Evolutionary conservation across 257 asterid genomes (phyloP).

Genomic region (Galeopsis tetrahit): DNA sequence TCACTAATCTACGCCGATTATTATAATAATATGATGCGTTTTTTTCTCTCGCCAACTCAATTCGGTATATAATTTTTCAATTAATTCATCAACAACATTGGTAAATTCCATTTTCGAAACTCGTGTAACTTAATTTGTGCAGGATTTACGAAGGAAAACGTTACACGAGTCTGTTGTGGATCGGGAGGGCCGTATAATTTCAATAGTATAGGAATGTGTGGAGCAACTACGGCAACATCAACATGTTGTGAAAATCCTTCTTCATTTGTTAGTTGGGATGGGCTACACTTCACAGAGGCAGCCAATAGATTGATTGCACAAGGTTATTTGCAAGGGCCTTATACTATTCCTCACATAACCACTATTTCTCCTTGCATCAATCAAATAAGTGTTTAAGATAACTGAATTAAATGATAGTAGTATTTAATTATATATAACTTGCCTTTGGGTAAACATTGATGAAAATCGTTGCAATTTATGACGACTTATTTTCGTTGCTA

Average conservation of each 20-base stretch:
- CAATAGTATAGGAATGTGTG: conserved; percentile 33
- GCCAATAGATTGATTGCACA: conserved; percentile 38
- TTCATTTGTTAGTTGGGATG: conserved; percentile 49
- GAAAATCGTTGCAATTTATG: no score
- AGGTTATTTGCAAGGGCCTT: conserved; percentile 45
- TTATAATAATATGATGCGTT: conserved; percentile 45
- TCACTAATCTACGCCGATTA: no score
- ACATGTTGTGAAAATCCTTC: conserved; percentile 25
- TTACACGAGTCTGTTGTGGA: no score
- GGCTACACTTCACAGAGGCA: conserved; percentile 56
- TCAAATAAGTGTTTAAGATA: no score
- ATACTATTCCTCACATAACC: conserved; percentile 40
- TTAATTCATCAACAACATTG: not conserved
- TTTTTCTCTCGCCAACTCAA: conserved; percentile 43
- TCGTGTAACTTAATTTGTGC: not conserved
- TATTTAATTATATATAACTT: no score
- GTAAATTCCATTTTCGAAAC: no score
- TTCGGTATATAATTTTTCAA: conserved; percentile 27
- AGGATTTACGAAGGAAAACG: conserved; percentile 42
- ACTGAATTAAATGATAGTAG: no score
- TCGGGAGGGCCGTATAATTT: conserved; percentile 49
- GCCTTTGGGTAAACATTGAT: no score
- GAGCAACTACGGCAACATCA: conserved; percentile 29
- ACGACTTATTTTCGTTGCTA: no score
- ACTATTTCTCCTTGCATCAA: conserved; percentile 18